These are phyloP conservation scores for Botryosphaeria agaves DNA, from an alignment of 2,329 filamentous ascomycete genomes.

Conservation along the genomic window DNA sequence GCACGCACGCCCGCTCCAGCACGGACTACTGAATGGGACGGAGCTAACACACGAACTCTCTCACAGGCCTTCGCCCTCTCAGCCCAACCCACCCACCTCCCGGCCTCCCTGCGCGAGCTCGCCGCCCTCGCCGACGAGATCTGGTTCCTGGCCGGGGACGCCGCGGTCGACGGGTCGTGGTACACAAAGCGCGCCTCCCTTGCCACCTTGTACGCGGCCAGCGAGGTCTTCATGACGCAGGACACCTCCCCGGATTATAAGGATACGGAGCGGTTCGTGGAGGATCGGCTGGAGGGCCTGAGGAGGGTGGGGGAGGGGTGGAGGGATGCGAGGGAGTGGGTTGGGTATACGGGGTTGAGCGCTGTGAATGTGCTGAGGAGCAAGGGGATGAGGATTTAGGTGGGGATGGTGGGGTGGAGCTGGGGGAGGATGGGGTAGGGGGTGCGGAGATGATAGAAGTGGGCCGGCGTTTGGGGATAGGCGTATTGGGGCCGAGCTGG, in stretches of 20 bases:
- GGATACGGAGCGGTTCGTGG: constrained; percentile 67
- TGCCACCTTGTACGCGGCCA: constrained; percentile 47
- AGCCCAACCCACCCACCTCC: constrained; percentile 66
- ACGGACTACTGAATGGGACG: neutral
- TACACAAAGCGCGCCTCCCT: constrained; percentile 56
- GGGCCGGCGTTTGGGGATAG: no score
- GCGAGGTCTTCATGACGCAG: constrained; percentile 88
- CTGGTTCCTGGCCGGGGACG: constrained; percentile 70
- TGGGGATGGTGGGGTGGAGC: no score
- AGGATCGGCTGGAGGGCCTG: constrained; percentile 55
- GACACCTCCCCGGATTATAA: constrained; percentile 56
- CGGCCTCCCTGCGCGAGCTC: constrained; percentile 61
- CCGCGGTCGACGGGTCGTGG: constrained; percentile 70
- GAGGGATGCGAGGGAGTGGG: constrained; percentile 53
- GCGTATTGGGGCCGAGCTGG: no score
- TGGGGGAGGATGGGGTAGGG: no score
- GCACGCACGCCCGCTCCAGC: no score
- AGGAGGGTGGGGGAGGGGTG: constrained; percentile 44
- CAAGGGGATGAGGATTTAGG: constrained; percentile 71
- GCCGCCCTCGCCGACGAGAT: constrained; percentile 80
- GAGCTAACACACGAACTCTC: neutral
- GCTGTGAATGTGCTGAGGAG: constrained; percentile 71
- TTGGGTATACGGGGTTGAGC: constrained; percentile 64
- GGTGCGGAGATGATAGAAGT: no score
- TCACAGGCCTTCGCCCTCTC: constrained; percentile 73